Percentiles rank a stretch among this genome's conserved stretches.
Conservation (phyloP, 202 grass and related monocot genomes). For the Schoenoplectus tabernaemontani region DNA sequence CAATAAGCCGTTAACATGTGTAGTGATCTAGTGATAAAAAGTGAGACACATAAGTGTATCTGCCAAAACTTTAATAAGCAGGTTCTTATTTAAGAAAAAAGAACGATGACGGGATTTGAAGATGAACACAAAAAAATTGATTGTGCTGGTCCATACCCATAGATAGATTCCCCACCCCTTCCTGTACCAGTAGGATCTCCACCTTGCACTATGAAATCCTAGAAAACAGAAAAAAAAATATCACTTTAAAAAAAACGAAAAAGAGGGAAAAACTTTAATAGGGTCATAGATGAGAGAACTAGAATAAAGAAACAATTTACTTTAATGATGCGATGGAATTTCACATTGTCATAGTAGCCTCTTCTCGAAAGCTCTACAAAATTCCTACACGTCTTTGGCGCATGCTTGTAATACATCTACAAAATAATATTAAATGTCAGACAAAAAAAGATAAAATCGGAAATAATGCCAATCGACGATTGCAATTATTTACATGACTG, state of each 20-base stretch:
- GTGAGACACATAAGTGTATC: neutral
- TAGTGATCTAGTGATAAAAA: neutral
- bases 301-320: conserved; percentile 6
- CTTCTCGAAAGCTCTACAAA: conserved; percentile 82
- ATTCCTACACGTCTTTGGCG: conserved; percentile 93
- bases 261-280: no score
- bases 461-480: no score
- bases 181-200: no score
- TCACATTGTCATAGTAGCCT: conserved; percentile 68
- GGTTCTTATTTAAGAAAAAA: neutral
- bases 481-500: no score
- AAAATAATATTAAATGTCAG: no score
- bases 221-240: neutral
- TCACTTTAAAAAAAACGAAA: no score
- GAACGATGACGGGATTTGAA: no score
- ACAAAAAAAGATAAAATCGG: no score
- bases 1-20: neutral
- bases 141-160: no score
- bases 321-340: conserved; percentile 98
- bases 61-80: neutral
- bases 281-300: neutral
- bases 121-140: no score
- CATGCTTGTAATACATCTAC: conserved; percentile 98
- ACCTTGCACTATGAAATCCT: conserved; percentile 99
- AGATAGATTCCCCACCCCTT: no score